Base-by-base conservation (phyloP, 2,329 filamentous ascomycete species). In the Penicillium concentricum region DNA sequence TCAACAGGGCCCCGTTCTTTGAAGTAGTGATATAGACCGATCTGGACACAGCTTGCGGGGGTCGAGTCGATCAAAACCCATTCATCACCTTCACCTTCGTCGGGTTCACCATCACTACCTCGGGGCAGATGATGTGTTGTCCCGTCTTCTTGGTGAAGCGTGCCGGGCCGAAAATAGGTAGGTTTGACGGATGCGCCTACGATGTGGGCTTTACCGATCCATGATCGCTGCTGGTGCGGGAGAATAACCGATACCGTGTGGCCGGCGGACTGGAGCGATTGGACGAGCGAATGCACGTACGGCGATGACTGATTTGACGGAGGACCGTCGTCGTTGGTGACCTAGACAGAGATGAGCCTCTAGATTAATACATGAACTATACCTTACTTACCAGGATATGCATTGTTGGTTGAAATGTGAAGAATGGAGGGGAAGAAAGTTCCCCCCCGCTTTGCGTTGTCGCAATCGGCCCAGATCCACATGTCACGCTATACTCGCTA, bases 201-300 rank as follows among this genome's bases (percentile, higher is more conserved):
- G 69, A 97, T 90, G 76, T 97, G 94, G 3, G 94, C 94, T 80
- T 99, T 99, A 67, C 92, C 92, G 69, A 99, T 97, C 94, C 94
- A 99, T 55, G 92, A 96, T 61, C 93, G 87, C 77, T 99, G 94
- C 7, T 87, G 88, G 73, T 97, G 86, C 2, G 94, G 94, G 15
- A 99, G 84, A 61, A 94, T 89, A 48, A 99, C 92, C 8, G 91
- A 96, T 59, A 97, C 91, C n/a, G 79, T 82, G 76, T 97, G 93
- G 8, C 92, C 92, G 32, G 88, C 86, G 55, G 81, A 76, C 72
- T 91, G 86, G 49, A 94, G 86, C 51, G 84, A 83, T 59, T 84
- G 79, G 42, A 92, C 83, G 56, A 93, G 83, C 60, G 84, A 87
- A 77, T 91, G 89, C 60, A 93, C 84, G 69, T 93, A 93, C 8